Base-by-base conservation (phyloP, 2,329 filamentous ascomycete genomes). In the Arthrobotrys conoides region DNA sequence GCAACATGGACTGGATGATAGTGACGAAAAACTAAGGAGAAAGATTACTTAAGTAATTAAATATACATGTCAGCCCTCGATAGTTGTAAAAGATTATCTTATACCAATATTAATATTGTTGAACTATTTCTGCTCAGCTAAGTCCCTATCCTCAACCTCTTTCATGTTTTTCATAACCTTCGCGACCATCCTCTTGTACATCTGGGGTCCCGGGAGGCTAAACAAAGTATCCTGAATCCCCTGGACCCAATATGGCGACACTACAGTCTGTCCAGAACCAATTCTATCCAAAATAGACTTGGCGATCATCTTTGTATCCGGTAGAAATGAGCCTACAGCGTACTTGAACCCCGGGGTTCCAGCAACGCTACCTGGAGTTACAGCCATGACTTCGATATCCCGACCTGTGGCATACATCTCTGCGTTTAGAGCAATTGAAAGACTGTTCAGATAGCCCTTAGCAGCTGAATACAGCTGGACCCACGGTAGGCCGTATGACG, bases 241-340 rank as follows among this genome's bases (percentile, higher is more conserved):
- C 16, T 77, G 67, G 5, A 71, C 38, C 73, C 73, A 77, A 24
- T 63, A 67, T 38, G 73, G 73, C n/a, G 53, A 67, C 16, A 77
- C 24, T 9, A 71, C 68, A 3, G 59, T 64, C 36, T 57, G 36
- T 2, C 51, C 59, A 27, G 67, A 59, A 1, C 67, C 73, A 16
- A 77, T 64, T 22, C 73, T 67, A 20, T 68, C 61, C 14, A 77
- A 57, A 20, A 77, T 77, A n/a, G 73, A 61, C 20, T 67, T 71
- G 8, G 73, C 57, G 8, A 77, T 61, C 2, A 22, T 71, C 30
- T 64, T 71, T 27, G 61, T 61, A 63, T 71, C 67, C 9, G 67
- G 73, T 8, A 71, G 22, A 6, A 61, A 48, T 10, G 67, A 22
- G 8, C 61, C 63, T 0, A 4, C 41, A 3, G 67, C 67, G n/a